Conservation (phyloP, 768 basidiomycete genomes). For the Serendipita sp. region DNA sequence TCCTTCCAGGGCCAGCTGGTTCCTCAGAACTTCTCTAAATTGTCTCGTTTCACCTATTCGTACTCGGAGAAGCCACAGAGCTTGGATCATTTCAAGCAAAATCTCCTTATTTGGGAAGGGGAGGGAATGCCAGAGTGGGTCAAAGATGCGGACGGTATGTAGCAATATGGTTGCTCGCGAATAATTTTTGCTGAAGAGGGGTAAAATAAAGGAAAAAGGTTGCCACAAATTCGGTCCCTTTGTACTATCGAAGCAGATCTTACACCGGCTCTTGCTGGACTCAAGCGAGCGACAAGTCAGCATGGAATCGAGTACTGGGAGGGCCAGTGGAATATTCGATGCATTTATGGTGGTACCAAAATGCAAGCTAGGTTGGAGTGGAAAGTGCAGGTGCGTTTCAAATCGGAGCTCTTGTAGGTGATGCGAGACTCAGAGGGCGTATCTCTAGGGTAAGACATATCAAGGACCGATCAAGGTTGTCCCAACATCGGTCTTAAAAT, state of each 20-base stretch:
- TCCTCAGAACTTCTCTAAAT: not conserved
- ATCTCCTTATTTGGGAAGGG: not conserved
- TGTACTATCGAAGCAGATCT: not conserved
- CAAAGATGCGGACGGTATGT: not conserved
- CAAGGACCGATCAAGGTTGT: too few species aligned
- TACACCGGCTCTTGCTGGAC: not conserved
- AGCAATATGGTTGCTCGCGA: not conserved
- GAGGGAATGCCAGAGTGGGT: not conserved
- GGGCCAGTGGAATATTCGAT: not conserved
- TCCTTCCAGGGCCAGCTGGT: not conserved
- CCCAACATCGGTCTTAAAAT: too few species aligned
- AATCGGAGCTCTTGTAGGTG: too few species aligned
- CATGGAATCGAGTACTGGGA: not conserved
- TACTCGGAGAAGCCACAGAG: not conserved
- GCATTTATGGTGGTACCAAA: not conserved
- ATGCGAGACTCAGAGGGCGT: too few species aligned
- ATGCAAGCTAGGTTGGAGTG: not conserved
- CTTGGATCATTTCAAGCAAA: not conserved
- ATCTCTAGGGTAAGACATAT: too few species aligned
- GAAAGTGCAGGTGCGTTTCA: not conserved
- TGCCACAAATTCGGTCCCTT: not conserved
- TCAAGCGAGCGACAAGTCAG: too few species aligned
- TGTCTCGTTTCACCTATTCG: not conserved
- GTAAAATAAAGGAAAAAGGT: not conserved
- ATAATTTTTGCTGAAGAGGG: not conserved